Conservation (phyloP, 2,329 filamentous ascomycete species). For the Alternaria consortialis region DNA sequence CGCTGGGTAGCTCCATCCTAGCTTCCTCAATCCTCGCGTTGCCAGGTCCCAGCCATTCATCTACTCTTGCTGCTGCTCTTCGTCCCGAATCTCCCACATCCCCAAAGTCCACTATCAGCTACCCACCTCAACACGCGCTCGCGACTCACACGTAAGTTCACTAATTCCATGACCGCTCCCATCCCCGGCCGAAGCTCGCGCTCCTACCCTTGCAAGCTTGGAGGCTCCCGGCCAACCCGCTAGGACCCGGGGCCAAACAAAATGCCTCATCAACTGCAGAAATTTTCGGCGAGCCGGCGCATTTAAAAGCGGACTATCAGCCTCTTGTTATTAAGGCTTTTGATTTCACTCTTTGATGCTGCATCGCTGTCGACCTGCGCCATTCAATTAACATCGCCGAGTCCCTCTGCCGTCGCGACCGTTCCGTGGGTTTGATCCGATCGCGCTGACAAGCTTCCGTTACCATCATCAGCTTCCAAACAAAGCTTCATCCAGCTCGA, state of each 20-base stretch:
- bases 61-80: conserved; percentile 11
- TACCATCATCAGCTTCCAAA: conserved; percentile 33
- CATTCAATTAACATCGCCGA: conserved; percentile 28
- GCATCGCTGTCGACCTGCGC: conserved; percentile 38
- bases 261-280: conserved; percentile 49
- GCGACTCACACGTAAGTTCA: conserved; percentile 39
- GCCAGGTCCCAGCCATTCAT: conserved; percentile 19
- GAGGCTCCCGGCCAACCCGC: conserved; percentile 38
- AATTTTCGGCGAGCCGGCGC: conserved; percentile 43
- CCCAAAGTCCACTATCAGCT: neutral
- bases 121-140: conserved; percentile 22
- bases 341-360: conserved; percentile 36
- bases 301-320: conserved; percentile 43
- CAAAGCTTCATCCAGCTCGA: conserved; percentile 21
- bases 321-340: conserved; percentile 27
- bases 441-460: conserved; percentile 44
- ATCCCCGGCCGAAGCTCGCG: conserved; percentile 33
- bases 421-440: conserved; percentile 32
- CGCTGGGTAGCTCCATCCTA: conserved; percentile 18
- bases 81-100: conserved; percentile 12
- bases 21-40: conserved; percentile 17
- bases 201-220: conserved; percentile 29
- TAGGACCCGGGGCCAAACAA: conserved; percentile 45
- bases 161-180: conserved; percentile 19
- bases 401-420: conserved; percentile 36